Conservation (phyloP, 169 alveolate genomes). For the Eimeria necatrix region DNA sequence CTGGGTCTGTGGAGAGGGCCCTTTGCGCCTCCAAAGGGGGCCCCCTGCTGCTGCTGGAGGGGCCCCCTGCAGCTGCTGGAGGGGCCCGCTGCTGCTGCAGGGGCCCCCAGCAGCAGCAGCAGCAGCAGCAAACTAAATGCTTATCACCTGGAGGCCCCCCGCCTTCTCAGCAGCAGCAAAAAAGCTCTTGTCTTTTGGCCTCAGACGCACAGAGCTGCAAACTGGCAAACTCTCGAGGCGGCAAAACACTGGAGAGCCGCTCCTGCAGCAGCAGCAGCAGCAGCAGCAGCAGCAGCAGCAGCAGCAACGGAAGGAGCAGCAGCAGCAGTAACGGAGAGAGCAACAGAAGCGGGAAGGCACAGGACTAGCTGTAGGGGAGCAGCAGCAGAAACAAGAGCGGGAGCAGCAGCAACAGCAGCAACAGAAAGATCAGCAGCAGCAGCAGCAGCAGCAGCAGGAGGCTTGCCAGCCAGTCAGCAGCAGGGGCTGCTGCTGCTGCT, state of each 20-base stretch:
- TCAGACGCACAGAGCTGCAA: background rate
- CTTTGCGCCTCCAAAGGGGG: background rate
- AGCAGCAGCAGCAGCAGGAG: background rate
- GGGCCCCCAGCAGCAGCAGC: too few species aligned
- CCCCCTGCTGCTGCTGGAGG: background rate
- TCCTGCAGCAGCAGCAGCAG: conserved; percentile 1
- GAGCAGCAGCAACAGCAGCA: background rate
- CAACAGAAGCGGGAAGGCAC: background rate
- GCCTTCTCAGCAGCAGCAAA: background rate
- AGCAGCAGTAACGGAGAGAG: background rate
- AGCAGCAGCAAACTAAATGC: too few species aligned
- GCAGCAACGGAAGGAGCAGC: too few species aligned
- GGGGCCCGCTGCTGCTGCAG: background rate
- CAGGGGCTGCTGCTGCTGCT: too few species aligned
- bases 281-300: background rate
- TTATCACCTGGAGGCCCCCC: background rate
- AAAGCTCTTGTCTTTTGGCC: background rate
- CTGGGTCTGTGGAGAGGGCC: background rate
- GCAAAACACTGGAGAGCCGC: background rate
- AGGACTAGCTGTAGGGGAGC: background rate
- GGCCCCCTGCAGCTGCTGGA: background rate
- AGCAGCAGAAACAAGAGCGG: background rate
- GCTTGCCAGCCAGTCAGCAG: background rate
- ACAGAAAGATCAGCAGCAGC: background rate
- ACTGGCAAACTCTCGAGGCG: background rate